Conservation (phyloP, 2,329 filamentous ascomycete genomes). For the Orbilia brochopaga region DNA sequence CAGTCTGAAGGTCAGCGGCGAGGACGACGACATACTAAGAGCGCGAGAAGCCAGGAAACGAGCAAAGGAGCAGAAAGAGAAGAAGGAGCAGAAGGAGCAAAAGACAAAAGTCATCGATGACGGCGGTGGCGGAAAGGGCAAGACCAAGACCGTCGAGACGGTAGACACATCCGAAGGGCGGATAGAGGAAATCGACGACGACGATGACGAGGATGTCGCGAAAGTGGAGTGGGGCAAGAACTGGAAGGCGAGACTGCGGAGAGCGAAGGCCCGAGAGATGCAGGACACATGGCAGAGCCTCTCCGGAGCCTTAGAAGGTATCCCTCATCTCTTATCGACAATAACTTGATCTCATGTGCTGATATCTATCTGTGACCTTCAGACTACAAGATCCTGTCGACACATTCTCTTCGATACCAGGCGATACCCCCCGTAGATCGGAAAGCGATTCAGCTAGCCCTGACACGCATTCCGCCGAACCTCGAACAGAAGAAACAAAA, state of each 20-base stretch:
- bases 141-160: constrained; percentile 10
- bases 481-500: constrained; percentile 80
- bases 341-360: not conserved
- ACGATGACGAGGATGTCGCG: constrained; percentile 27
- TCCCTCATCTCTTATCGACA: not conserved
- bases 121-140: constrained; percentile 20
- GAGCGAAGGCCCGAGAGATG: constrained; percentile 50
- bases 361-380: not conserved
- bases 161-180: constrained; percentile 29
- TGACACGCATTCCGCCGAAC: constrained; percentile 66
- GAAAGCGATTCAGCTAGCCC: constrained; percentile 31
- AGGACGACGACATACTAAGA: constrained; percentile 38
- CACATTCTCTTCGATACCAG: constrained; percentile 20
- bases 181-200: constrained; percentile 41
- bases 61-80: constrained; percentile 23
- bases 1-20: constrained; percentile 36
- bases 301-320: constrained; percentile 39
- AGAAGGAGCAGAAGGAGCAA: constrained; percentile 22
- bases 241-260: constrained; percentile 47
- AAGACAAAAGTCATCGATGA: constrained; percentile 18
- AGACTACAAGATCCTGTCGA: constrained; percentile 47
- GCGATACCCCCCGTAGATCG: constrained; percentile 36
- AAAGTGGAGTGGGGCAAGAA: constrained; percentile 46
- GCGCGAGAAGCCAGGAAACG: constrained; percentile 19
- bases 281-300: constrained; percentile 46